Evolutionary conservation across 306 rosid species (phyloP).

Genomic region (Carpinus viminea): DNA sequence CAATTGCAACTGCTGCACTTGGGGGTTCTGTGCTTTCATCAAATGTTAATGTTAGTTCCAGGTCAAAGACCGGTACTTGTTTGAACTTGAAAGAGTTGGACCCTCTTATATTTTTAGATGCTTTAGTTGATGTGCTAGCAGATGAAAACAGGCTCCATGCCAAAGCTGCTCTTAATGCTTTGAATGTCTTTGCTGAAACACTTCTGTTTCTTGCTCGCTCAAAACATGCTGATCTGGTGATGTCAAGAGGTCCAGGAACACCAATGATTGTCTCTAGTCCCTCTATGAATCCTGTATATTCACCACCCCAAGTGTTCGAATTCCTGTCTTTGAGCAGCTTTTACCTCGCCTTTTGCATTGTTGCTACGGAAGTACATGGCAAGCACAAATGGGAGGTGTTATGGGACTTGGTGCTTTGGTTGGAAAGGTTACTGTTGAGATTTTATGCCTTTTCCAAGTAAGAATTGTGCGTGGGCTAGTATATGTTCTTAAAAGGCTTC

Average conservation of each 20-base stretch:
- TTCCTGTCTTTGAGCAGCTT: slow-evolving; percentile 91
- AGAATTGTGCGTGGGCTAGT: slow-evolving; percentile 88
- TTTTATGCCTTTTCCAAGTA: slow-evolving; percentile 83
- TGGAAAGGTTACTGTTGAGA: slow-evolving; percentile 98
- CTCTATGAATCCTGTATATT: slow-evolving; percentile 92
- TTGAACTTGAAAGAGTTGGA: slow-evolving; percentile 95
- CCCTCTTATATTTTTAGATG: slow-evolving; percentile 93
- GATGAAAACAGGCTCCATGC: slow-evolving; percentile 95
- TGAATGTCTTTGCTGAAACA: slow-evolving; percentile 88
- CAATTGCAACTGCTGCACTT: slow-evolving; percentile 44
- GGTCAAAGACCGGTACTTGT: slow-evolving; percentile 56
- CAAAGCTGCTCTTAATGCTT: slow-evolving; percentile 86
- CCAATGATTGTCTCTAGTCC: slow-evolving; percentile 99
- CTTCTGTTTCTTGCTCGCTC: slow-evolving; percentile 93
- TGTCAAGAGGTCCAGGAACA: slow-evolving; percentile 93
- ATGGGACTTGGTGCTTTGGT: slow-evolving; percentile 98
- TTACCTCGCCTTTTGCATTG: slow-evolving; percentile 96
- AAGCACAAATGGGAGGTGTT: slow-evolving; percentile 98
- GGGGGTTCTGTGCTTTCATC: slow-evolving; percentile 65
- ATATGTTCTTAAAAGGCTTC: slow-evolving; percentile 93
- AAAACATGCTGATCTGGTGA: slow-evolving; percentile 83
- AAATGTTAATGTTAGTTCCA: slow-evolving; percentile 55
- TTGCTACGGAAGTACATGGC: slow-evolving; percentile 97
- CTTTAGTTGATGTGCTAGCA: slow-evolving; percentile 94
- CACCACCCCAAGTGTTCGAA: slow-evolving; percentile 99